phyloP scores from a whole-genome alignment of 2,329 filamentous ascomycete species.

The Talaromyces islandicus region DNA sequence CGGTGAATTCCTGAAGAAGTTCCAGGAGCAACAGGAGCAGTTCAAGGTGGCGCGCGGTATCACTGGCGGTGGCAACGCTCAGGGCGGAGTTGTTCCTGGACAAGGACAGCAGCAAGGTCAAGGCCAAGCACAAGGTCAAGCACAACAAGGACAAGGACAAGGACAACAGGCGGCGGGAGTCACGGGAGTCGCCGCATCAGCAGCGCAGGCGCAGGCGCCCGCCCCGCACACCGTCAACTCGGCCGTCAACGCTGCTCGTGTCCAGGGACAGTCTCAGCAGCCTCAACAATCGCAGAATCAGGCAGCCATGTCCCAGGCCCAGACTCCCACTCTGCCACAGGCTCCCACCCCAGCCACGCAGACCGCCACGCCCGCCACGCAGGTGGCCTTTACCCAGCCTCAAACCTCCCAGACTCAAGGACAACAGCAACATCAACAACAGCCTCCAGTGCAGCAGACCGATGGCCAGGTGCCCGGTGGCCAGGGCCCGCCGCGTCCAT shows the following conservation, averaged over 20 bases:
- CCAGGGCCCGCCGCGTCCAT: constrained; percentile 34
- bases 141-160: constrained; percentile 13
- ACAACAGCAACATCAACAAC: constrained; percentile 6
- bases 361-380: not conserved
- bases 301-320: constrained; percentile 13
- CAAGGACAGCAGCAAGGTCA: not conserved
- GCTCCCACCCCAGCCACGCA: not conserved
- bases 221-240: constrained; percentile 44
- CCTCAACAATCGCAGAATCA: not conserved
- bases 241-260: constrained; percentile 40
- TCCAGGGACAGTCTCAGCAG: constrained; percentile 25
- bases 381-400: constrained; percentile 1
- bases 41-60: constrained; percentile 29
- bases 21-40: constrained; percentile 43
- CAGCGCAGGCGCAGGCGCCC: constrained; percentile 30
- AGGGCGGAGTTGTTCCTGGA: not conserved
- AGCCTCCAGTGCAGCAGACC: constrained; percentile 22
- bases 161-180: not conserved
- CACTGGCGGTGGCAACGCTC: constrained; percentile 14
- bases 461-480: constrained; percentile 26
- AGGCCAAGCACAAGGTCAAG: constrained; percentile 12
- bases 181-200: not conserved
- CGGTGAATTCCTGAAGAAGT: constrained; percentile 42
- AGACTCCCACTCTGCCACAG: constrained; percentile 4
- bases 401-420: constrained; percentile 2